A percentile compares a stretch with the other conserved stretches of the same genome.
Conservation (phyloP, 768 basidiomycete species). For the Cytidiella melzeri region DNA sequence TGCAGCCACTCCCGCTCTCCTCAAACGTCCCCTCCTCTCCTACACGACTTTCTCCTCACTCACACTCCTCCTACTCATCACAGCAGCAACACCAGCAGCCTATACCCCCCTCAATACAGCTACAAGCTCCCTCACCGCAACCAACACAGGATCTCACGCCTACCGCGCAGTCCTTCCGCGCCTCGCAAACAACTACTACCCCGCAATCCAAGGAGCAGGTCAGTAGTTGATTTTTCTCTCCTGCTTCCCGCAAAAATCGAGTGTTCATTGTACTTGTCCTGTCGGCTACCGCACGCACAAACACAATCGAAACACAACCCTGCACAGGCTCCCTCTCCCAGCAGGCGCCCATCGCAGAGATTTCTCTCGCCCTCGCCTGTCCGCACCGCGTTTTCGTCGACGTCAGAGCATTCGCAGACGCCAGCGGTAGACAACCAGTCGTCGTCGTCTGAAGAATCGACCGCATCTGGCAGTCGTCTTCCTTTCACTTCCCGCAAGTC, state of each 20-base stretch:
- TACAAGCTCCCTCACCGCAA: slow-evolving; percentile 8
- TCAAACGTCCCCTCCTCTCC: slow-evolving; percentile 15
- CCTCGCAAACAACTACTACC: not conserved
- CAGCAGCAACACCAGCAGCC: slow-evolving; percentile 4
- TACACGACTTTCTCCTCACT: slow-evolving; percentile 5
- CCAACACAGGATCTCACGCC: slow-evolving; percentile 6
- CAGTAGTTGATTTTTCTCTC: slow-evolving; percentile 13
- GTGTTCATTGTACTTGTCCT: not conserved
- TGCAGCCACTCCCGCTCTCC: slow-evolving; percentile 23
- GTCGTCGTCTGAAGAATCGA: slow-evolving; percentile 7
- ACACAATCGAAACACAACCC: too few relatives aligned
- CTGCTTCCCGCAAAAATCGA: not conserved
- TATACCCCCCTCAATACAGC: slow-evolving; percentile 11
- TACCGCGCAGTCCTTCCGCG: not conserved
- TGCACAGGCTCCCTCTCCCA: slow-evolving; percentile 17
- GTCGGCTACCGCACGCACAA: too few relatives aligned
- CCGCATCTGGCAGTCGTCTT: slow-evolving; percentile 19
- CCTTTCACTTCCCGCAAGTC: slow-evolving; percentile 17
- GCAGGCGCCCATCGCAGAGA: slow-evolving; percentile 20
- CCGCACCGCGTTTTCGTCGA: slow-evolving; percentile 7
- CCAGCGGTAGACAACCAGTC: not conserved
- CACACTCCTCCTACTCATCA: slow-evolving; percentile 1
- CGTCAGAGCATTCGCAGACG: slow-evolving; percentile 5
- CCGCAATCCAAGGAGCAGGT: slow-evolving; percentile 22
- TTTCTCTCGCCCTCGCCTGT: slow-evolving; percentile 25